Evolutionary conservation across 352 stramenopile genomes (phyloP).

Genomic region (Globisporangium cystogenes): DNA sequence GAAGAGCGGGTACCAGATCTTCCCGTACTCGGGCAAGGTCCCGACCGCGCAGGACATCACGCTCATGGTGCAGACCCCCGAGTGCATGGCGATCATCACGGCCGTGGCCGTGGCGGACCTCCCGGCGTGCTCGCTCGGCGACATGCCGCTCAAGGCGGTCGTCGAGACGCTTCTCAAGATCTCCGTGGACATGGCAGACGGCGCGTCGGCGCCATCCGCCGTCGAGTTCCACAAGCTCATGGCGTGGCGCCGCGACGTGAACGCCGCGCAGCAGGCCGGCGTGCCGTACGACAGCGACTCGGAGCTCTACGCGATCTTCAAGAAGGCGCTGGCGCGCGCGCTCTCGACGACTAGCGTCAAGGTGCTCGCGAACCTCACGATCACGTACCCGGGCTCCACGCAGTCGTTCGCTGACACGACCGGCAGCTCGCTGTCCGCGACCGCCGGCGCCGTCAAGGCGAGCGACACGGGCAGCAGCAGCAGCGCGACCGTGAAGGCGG

Average conservation of each 20-base stretch:
- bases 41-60: constrained; percentile 28
- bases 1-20: constrained; percentile 51
- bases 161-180: constrained; percentile 66
- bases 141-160: constrained; percentile 43
- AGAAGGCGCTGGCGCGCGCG: constrained; percentile 28
- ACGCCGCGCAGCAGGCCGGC: constrained; percentile 37
- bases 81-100: constrained; percentile 49
- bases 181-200: constrained; percentile 31
- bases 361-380: constrained; percentile 34
- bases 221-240: constrained; percentile 44
- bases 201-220: constrained; percentile 20
- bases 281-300: constrained; percentile 49
- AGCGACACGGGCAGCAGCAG: constrained; percentile 11
- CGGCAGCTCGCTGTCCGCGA: constrained; percentile 21
- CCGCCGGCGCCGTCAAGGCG: constrained; percentile 22
- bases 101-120: constrained; percentile 33
- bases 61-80: constrained; percentile 33
- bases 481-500: background rate
- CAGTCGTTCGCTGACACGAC: constrained; percentile 24
- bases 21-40: constrained; percentile 47
- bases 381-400: constrained; percentile 18
- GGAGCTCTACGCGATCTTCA: constrained; percentile 40
- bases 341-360: constrained; percentile 32
- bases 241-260: constrained; percentile 42
- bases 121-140: constrained; percentile 40